A percentile compares a stretch with the other conserved stretches of the same genome.
These are phyloP conservation scores for Lanzia echinophila DNA, from an alignment of 2,329 filamentous ascomycete species.

Conservation along the genomic window DNA sequence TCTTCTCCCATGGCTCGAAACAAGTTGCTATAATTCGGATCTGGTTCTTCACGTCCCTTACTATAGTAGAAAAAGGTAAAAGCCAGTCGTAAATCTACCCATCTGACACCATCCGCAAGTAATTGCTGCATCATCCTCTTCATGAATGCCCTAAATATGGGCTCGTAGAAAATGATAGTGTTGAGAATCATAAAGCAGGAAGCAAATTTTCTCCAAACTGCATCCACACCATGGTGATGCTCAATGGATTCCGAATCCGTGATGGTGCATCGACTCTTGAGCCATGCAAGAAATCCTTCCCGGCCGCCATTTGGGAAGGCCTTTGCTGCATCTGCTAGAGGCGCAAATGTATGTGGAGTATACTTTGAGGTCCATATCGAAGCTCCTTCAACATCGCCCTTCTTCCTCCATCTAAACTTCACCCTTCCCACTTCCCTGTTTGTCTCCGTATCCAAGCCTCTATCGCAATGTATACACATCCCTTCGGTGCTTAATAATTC, in stretches of 20 bases:
- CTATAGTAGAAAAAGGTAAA: constrained; percentile 67
- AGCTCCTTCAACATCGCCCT: constrained; percentile 26
- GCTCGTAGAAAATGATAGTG: constrained; percentile 80
- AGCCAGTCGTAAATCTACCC: constrained; percentile 73
- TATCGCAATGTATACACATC: constrained; percentile 60
- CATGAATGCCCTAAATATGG: constrained; percentile 74
- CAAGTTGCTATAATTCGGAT: constrained; percentile 62
- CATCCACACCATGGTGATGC: constrained; percentile 77
- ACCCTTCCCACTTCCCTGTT: constrained; percentile 50
- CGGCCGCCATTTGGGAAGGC: constrained; percentile 68
- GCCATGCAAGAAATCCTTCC: constrained; percentile 68
- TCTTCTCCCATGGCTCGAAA: constrained; percentile 72
- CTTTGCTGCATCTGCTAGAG: constrained; percentile 55
- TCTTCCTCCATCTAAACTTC: constrained; percentile 54
- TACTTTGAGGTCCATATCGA: constrained; percentile 66
- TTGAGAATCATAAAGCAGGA: constrained; percentile 67
- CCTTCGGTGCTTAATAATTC: constrained; percentile 65
- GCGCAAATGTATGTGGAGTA: constrained; percentile 32
- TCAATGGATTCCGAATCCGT: constrained; percentile 65
- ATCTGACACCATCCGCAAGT: constrained; percentile 74
- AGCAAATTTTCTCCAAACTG: constrained; percentile 77
- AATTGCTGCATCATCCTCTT: constrained; percentile 64
- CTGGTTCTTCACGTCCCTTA: constrained; percentile 56
- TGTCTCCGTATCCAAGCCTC: constrained; percentile 46
- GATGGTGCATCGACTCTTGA: constrained; percentile 66